These are phyloP conservation scores for Apiotrichum laibachii DNA, from an alignment of 1,284 basidiomycete species.

Conservation along the genomic window DNA sequence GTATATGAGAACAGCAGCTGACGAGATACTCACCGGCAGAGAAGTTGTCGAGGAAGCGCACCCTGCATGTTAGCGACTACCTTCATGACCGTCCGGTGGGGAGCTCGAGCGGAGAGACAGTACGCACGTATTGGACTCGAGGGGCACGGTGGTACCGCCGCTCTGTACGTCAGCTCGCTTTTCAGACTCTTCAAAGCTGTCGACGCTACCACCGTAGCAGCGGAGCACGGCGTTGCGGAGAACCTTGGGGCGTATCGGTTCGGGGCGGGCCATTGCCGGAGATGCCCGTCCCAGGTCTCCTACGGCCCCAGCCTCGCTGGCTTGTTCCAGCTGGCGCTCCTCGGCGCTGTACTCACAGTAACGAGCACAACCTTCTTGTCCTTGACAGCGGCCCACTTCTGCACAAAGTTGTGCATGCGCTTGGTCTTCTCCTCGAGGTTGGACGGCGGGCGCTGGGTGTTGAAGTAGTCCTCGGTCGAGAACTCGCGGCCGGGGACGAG, in stretches of 20 bases:
- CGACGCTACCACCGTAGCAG: too few species aligned
- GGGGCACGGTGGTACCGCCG: constrained; percentile 89
- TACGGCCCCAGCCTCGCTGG: too few species aligned
- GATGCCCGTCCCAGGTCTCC: too few species aligned
- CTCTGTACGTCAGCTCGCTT: constrained; percentile 58
- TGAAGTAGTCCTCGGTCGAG: constrained; percentile 83
- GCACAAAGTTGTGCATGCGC: constrained; percentile 67
- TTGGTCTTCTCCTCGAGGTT: constrained; percentile 65
- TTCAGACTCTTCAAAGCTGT: too few species aligned
- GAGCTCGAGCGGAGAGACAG: background rate
- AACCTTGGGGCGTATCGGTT: too few species aligned
- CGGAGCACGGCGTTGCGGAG: too few species aligned
- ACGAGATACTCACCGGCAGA: constrained; percentile 71
- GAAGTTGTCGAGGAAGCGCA: constrained; percentile 98
- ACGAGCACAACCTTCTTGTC: constrained; percentile 83
- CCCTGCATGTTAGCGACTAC: constrained; percentile 57
- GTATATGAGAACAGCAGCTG: background rate
- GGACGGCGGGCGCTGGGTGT: constrained; percentile 71
- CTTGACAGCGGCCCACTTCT: constrained; percentile 59
- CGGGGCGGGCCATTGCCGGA: too few species aligned
- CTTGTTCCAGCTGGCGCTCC: too few species aligned
- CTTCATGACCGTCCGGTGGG: background rate
- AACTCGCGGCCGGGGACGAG: constrained; percentile 51
- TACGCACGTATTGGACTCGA: constrained; percentile 93
- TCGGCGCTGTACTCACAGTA: constrained; percentile 63